Percentiles rank a stretch among this genome's conserved stretches.
phyloP scores from a whole-genome alignment of 345 rosid genomes.

The Acer campestre region DNA sequence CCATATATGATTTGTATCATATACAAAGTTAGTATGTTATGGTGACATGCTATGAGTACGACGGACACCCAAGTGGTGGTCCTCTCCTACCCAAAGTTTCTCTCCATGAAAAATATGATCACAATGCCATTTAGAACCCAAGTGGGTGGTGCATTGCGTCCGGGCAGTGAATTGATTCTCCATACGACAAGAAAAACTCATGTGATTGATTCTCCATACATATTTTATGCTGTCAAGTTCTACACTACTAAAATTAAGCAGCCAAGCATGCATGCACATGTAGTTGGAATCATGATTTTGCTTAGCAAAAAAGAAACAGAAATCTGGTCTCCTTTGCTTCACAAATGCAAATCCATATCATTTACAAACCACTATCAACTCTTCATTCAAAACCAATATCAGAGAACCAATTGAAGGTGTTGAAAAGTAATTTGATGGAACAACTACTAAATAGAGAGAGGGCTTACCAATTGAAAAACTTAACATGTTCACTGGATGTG shows the following conservation, averaged over 20 bases:
- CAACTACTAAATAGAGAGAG: background rate
- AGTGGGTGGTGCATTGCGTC: no score
- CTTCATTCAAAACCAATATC: background rate
- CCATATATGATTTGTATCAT: no score
- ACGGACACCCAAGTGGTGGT: no score
- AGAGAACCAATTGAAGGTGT: background rate
- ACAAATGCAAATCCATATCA: background rate
- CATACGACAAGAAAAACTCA: no score
- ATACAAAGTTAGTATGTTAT: no score
- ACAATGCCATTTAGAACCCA: no score
- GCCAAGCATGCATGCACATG: background rate
- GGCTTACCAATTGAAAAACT: background rate
- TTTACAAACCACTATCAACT: background rate
- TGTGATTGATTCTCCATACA: no score
- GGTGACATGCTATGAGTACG: no score
- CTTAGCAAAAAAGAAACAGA: background rate
- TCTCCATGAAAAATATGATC: no score
- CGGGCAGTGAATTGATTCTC: no score
- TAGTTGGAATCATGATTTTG: background rate
- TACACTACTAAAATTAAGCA: background rate
- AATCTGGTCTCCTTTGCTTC: background rate
- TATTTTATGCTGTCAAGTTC: background rate
- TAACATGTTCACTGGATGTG: constrained; percentile 27
- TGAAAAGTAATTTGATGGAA: background rate
- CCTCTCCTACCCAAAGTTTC: no score